Evolutionary conservation across 257 asterid genomes (phyloP), one percentile per base, ranked within the genome.

Genomic region (Salvia splendens): DNA sequence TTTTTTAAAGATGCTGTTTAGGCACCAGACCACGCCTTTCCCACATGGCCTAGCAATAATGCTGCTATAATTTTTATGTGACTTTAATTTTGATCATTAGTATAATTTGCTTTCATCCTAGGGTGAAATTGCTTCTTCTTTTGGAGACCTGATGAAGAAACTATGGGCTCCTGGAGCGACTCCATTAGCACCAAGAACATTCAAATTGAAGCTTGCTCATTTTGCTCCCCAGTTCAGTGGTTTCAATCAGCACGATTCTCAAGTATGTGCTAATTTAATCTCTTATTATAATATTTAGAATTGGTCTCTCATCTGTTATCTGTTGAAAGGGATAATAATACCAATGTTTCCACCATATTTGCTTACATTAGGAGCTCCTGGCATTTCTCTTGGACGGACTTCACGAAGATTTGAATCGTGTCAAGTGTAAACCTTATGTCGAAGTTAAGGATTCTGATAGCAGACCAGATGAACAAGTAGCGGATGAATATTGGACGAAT

Each of bases 141-240:
- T 94, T 68, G 99, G 99, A 46, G 96, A 91, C 80, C 80, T 94
- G 74, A 59, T 94, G 80, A 94, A 87, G 86, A 85, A 88, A 72
- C 76, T 94, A 59, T 94, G 99, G 99, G 86, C 97, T 68, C 97
- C 99, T 75, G 96, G 95, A 63, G 95, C 95, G 59, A 75, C 80
- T 73, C 89, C 97, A 59, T 80, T 86, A 72, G 87, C 97, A 79
- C 99, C 99, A 46, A 91, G 93, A 79, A 72, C 84, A 77, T 94
- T 94, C 81, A 94, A 94, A 72, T 73, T 74, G 72, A 91, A 88
- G 79, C 97, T 94, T 8, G 89, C 99, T 59, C 96, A 84, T 78
- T 94, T 94, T 72, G 97, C 99, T 42, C 97, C 99, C 35, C 99
- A 94, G 65, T 94, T 94, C 73, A 79, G 97, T 74, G 99, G 99